Evolutionary conservation across 805 yeast species (phyloP).

Genomic region (Tetrapisispora phaffii): DNA sequence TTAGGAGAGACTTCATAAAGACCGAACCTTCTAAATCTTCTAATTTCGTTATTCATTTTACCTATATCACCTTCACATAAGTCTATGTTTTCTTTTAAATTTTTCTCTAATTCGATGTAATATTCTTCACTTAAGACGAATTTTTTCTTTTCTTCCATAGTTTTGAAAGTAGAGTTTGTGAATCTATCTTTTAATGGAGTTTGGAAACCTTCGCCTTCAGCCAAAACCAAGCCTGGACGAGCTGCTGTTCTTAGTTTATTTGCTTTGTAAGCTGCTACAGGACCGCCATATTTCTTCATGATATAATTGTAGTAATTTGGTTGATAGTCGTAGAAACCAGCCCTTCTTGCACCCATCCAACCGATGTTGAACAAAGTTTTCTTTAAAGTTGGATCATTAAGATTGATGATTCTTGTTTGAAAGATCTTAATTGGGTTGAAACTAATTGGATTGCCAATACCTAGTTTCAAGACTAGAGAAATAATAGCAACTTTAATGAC

Average conservation of each 20-base stretch:
- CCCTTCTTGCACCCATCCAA: slow-evolving; percentile 89
- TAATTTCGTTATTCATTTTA: slow-evolving; percentile 34
- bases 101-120: slow-evolving; percentile 40
- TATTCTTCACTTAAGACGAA: slow-evolving; percentile 49
- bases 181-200: slow-evolving; percentile 40
- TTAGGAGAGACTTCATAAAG: slow-evolving; percentile 41
- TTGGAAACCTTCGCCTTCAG: slow-evolving; percentile 77
- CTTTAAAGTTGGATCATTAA: slow-evolving; percentile 27
- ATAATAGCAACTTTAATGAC: slow-evolving; percentile 47
- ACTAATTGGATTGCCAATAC: slow-evolving; percentile 68
- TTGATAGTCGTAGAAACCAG: slow-evolving; percentile 59
- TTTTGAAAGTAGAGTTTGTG: slow-evolving; percentile 30
- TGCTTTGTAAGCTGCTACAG: slow-evolving; percentile 62
- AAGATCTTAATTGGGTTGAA: slow-evolving; percentile 33
- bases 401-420: slow-evolving; percentile 27
- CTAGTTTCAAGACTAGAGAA: slow-evolving; percentile 51
- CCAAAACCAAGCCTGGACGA: slow-evolving; percentile 50
- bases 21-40: slow-evolving; percentile 60
- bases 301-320: slow-evolving; percentile 55
- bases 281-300: slow-evolving; percentile 61
- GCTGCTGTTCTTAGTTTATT: slow-evolving; percentile 57
- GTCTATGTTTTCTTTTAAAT: slow-evolving; percentile 34
- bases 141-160: slow-evolving; percentile 34
- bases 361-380: slow-evolving; percentile 55
- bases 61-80: slow-evolving; percentile 32